These are phyloP conservation scores for Oemleria cerasiformis DNA, from an alignment of 306 rosid genomes.

Conservation along the genomic window DNA sequence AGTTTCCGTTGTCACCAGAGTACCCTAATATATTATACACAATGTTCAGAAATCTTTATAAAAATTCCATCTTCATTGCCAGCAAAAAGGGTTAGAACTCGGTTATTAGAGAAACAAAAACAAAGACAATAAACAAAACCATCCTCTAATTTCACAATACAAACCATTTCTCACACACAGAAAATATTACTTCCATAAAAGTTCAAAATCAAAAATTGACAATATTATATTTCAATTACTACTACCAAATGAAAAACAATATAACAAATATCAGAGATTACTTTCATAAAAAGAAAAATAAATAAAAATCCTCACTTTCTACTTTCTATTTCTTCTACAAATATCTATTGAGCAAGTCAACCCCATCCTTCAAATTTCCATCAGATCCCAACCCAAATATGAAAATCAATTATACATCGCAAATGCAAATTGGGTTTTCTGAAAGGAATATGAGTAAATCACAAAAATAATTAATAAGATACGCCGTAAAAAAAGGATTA, in stretches of 20 bases:
- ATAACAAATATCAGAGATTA: neutral
- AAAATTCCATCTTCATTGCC: neutral
- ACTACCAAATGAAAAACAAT: neutral
- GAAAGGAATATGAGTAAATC: neutral
- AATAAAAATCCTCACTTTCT: neutral
- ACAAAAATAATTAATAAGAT: neutral
- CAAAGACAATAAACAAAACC: neutral
- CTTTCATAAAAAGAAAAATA: neutral
- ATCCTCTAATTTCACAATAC: neutral
- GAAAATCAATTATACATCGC: neutral
- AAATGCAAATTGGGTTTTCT: neutral
- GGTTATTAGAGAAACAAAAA: neutral
- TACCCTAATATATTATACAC: constrained; percentile 34
- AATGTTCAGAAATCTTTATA: constrained; percentile 3
- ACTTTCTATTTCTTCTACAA: neutral
- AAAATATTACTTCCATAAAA: neutral
- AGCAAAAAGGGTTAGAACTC: neutral
- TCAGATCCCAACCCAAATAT: neutral
- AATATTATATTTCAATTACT: neutral
- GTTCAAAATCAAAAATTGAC: neutral
- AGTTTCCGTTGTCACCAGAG: constrained; percentile 28
- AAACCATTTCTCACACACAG: neutral
- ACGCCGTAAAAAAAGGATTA: neutral
- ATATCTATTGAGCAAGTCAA: neutral
- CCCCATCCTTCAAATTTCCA: neutral